These are phyloP conservation scores for Fraxinus pennsylvanica DNA, from an alignment of 257 asterid genomes.

Conservation along the genomic window DNA sequence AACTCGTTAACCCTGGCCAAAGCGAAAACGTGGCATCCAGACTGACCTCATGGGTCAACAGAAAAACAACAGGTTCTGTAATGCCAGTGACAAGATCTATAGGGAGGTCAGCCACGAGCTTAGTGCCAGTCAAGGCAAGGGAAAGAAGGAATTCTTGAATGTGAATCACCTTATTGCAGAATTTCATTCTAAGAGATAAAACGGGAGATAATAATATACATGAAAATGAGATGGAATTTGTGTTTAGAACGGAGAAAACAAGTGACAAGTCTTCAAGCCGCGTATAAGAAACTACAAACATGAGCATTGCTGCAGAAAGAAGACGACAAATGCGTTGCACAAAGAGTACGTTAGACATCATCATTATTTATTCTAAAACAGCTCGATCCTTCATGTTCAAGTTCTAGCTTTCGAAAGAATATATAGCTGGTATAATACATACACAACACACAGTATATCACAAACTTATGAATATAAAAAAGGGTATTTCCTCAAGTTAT, in stretches of 20 bases:
- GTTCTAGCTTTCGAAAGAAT: conserved; percentile 34
- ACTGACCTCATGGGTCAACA: no score
- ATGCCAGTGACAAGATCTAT: no score
- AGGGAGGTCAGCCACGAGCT: no score
- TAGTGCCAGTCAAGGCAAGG: background rate
- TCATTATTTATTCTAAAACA: conserved; percentile 10
- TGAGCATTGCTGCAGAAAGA: background rate
- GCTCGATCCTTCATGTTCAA: conserved; percentile 23
- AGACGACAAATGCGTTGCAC: background rate
- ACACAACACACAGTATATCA: conserved; percentile 31
- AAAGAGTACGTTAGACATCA: background rate
- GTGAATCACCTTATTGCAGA: no score
- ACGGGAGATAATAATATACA: background rate
- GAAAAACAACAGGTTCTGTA: no score
- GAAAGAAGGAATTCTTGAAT: background rate
- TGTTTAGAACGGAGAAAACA: background rate
- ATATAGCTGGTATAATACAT: conserved; percentile 31
- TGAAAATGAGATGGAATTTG: background rate
- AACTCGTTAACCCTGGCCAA: no score
- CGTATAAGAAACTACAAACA: background rate
- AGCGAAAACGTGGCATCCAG: no score
- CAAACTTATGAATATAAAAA: conserved; percentile 21
- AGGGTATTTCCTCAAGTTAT: background rate
- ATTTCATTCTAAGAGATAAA: no score
- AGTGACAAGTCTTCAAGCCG: background rate